Percentiles rank a stretch among this genome's conserved stretches.
phyloP scores from a whole-genome alignment of 805 yeast genomes.

The Wickerhamiella vanderwaltii region DNA sequence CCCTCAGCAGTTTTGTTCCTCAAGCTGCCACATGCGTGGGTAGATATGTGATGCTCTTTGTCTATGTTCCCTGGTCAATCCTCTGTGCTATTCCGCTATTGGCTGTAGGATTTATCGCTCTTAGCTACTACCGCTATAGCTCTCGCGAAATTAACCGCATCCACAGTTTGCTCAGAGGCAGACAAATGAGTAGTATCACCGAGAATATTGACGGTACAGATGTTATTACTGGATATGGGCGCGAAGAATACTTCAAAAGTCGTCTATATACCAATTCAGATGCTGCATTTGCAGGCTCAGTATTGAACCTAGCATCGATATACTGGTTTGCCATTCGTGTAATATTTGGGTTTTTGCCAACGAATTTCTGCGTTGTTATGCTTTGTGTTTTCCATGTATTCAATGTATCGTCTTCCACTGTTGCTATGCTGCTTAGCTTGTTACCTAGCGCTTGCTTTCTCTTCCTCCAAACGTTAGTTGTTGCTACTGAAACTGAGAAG shows the following conservation, averaged over 20 bases:
- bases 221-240: constrained; percentile 50
- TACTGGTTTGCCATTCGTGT: constrained; percentile 59
- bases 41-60: constrained; percentile 49
- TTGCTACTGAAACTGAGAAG: constrained; percentile 61
- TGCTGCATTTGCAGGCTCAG: constrained; percentile 55
- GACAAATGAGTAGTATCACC: constrained; percentile 57
- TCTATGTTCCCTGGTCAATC: constrained; percentile 65
- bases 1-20: constrained; percentile 46
- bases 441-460: constrained; percentile 43
- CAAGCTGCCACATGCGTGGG: constrained; percentile 47
- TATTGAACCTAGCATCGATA: constrained; percentile 50
- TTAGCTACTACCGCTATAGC: constrained; percentile 52
- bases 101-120: constrained; percentile 34
- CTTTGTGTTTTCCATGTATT: constrained; percentile 51
- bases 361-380: constrained; percentile 44
- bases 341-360: constrained; percentile 40
- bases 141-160: constrained; percentile 65
- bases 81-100: constrained; percentile 44
- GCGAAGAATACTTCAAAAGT: constrained; percentile 35
- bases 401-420: constrained; percentile 47
- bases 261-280: constrained; percentile 40
- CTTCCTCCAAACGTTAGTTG: constrained; percentile 47
- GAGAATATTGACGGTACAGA: constrained; percentile 56
- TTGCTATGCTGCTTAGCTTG: constrained; percentile 57
- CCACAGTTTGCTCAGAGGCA: constrained; percentile 58